These are phyloP conservation scores for Penicillium fuscoglaucum DNA, from an alignment of 2,329 filamentous ascomycete species.

Conservation along the genomic window DNA sequence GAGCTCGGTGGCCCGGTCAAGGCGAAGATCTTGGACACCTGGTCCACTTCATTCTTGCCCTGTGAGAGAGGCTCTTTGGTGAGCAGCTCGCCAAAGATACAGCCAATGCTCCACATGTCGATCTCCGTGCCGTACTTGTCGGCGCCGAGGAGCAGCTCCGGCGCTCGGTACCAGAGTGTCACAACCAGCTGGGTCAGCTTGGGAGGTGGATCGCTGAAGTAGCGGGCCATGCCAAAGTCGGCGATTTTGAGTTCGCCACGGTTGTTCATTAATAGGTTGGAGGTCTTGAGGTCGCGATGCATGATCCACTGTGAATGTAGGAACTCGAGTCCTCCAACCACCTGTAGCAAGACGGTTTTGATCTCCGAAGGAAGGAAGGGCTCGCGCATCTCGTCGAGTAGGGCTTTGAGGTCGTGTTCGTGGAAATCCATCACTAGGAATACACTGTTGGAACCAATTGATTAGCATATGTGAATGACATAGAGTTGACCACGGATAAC, in stretches of 20 bases:
- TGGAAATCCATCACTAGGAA: constrained; percentile 96
- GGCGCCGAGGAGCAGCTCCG: constrained; percentile 83
- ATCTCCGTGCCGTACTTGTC: constrained; percentile 72
- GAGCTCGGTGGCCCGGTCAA: constrained; percentile 85
- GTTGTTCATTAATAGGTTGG: constrained; percentile 92
- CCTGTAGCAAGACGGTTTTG: constrained; percentile 84
- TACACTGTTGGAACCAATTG: constrained; percentile 56
- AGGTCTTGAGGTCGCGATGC: constrained; percentile 90
- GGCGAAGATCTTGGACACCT: constrained; percentile 83
- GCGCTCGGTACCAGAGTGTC: constrained; percentile 93
- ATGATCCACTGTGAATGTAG: constrained; percentile 89
- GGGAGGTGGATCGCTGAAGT: constrained; percentile 74
- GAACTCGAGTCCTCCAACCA: constrained; percentile 76
- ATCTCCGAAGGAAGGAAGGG: constrained; percentile 90
- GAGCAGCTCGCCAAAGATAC: constrained; percentile 90
- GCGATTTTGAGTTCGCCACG: constrained; percentile 92
- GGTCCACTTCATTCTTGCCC: constrained; percentile 89
- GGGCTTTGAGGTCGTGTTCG: constrained; percentile 91
- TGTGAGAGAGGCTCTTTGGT: constrained; percentile 79
- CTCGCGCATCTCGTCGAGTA: constrained; percentile 91
- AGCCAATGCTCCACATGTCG: constrained; percentile 96
- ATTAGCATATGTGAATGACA: not conserved
- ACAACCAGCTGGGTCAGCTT: constrained; percentile 90
- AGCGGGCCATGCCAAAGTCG: constrained; percentile 96
- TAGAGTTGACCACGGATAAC: constrained; percentile 20